Percentiles rank a stretch among this genome's conserved stretches.
These are phyloP conservation scores for Passalora sequoiae DNA, from an alignment of 2,329 filamentous ascomycete genomes.

Conservation along the genomic window DNA sequence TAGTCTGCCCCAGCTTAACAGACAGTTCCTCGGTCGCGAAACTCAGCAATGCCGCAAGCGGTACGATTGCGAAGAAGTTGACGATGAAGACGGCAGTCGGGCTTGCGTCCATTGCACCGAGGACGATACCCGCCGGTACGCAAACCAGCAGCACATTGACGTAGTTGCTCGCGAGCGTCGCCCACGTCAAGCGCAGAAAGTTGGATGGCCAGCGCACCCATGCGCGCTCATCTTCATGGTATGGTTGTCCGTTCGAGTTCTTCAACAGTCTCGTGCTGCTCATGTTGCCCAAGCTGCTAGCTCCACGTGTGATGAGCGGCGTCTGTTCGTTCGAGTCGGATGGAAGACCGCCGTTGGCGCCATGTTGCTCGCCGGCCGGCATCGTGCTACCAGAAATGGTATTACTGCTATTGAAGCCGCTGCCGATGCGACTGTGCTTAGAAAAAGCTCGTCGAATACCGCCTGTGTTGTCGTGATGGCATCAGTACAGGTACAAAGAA, in stretches of 20 bases:
- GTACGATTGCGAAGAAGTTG: conserved; percentile 77
- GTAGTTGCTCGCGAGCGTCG: conserved; percentile 47
- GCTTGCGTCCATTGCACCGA: conserved; percentile 58
- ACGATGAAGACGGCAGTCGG: conserved; percentile 66
- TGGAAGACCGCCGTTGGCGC: conserved; percentile 18
- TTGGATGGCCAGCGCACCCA: conserved; percentile 20
- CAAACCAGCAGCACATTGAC: conserved; percentile 68
- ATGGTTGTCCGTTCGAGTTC: conserved; percentile 13
- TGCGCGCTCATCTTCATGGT: conserved; percentile 17
- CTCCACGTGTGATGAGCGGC: conserved; percentile 22
- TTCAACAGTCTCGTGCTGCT: conserved; percentile 12
- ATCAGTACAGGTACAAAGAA: conserved; percentile 4
- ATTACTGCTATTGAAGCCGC: conserved; percentile 15
- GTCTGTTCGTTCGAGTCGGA: conserved; percentile 26
- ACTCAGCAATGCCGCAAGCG: conserved; percentile 66
- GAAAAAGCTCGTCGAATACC: conserved; percentile 21
- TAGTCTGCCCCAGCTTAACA: conserved; percentile 64
- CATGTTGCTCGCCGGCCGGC: conserved; percentile 10
- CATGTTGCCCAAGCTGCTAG: conserved; percentile 16
- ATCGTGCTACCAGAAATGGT: conserved; percentile 12
- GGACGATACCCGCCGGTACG: conserved; percentile 67
- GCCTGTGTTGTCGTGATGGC: conserved; percentile 8
- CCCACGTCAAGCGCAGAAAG: conserved; percentile 33
- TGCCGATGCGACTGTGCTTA: conserved; percentile 24
- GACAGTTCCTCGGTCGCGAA: conserved; percentile 76